These are phyloP conservation scores for Histomonas meleagridis DNA, from an alignment of 208 protist genomes.

Conservation along the genomic window DNA sequence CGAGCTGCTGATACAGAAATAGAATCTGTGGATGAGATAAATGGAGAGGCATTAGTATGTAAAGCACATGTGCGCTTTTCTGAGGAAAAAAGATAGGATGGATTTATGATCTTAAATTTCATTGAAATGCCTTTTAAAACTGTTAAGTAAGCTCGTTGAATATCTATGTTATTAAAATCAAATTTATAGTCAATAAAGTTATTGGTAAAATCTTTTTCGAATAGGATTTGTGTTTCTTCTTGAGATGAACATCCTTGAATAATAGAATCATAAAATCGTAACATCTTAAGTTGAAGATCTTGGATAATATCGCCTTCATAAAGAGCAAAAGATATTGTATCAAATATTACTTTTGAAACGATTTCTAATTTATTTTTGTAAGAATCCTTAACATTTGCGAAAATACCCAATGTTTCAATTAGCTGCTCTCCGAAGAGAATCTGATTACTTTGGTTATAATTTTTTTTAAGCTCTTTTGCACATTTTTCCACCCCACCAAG, in stretches of 20 bases:
- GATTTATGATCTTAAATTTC: background rate
- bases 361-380: background rate
- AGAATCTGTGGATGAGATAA: background rate
- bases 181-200: background rate
- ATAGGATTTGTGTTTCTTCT: background rate
- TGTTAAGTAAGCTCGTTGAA: background rate
- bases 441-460: too few relatives aligned
- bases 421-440: too few relatives aligned
- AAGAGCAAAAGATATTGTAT: too few relatives aligned
- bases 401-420: background rate
- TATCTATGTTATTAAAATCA: background rate
- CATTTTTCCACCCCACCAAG: too few relatives aligned
- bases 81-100: background rate
- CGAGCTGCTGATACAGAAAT: background rate
- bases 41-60: background rate
- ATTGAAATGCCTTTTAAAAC: constrained; percentile 30
- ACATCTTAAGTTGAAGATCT: background rate
- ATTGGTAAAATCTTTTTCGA: background rate
- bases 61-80: background rate
- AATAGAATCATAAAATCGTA: background rate
- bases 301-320: background rate
- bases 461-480: too few relatives aligned
- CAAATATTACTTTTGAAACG: background rate
- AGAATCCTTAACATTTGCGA: background rate
- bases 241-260: background rate